phyloP scores from a whole-genome alignment of 2,329 filamentous ascomycete genomes.

The Beauveria sp. region DNA sequence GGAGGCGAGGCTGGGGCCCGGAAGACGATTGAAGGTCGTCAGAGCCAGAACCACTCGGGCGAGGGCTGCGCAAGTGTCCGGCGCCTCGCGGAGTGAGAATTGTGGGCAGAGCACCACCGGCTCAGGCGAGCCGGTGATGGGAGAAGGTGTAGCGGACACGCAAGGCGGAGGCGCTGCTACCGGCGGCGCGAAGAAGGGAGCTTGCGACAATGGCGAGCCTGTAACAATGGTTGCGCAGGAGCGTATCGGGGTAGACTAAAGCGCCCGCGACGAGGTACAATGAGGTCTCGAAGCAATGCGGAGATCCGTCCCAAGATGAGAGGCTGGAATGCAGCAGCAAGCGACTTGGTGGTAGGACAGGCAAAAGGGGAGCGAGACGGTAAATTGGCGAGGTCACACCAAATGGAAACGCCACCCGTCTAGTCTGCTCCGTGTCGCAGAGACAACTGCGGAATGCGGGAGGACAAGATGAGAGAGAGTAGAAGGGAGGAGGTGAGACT shows the following conservation, averaged over 20 bases:
- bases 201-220: not conserved
- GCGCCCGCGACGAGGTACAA: not conserved
- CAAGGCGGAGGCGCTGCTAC: not conserved
- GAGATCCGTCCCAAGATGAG: not conserved
- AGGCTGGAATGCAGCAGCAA: conserved; percentile 2
- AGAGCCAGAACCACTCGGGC: conserved; percentile 9
- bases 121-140: conserved; percentile 12
- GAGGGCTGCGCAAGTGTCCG: conserved; percentile 11
- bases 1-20: not conserved
- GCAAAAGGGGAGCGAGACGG: not conserved
- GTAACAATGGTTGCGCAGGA: not conserved
- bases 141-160: not conserved
- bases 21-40: conserved; percentile 1
- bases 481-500: not conserved
- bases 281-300: not conserved
- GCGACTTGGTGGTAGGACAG: not conserved
- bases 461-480: not conserved
- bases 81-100: conserved; percentile 9
- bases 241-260: not conserved
- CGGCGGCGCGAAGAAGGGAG: not conserved
- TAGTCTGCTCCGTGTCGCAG: not conserved
- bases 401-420: conserved; percentile 1
- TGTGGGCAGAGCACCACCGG: conserved; percentile 10
- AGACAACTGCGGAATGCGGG: not conserved
- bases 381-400: conserved; percentile 1